Conservation (phyloP, 805 yeast genomes). For the Barnettozyma salicaria region DNA sequence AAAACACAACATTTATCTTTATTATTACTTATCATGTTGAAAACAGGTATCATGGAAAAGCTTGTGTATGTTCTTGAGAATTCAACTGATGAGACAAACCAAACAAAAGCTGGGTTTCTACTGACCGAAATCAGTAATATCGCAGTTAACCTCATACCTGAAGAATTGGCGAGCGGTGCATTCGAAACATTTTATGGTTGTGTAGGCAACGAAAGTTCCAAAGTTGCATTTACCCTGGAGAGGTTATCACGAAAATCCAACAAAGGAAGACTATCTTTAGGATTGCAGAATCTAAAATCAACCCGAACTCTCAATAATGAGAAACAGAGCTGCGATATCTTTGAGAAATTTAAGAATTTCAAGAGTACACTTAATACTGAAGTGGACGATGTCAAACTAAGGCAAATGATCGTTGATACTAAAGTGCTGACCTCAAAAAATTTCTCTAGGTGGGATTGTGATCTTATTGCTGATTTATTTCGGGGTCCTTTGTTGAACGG, state of each 20-base stretch:
- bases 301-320: slow-evolving; percentile 1
- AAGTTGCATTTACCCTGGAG: slow-evolving; percentile 44
- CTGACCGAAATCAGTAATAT: slow-evolving; percentile 56
- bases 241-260: slow-evolving; percentile 35
- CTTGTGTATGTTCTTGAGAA: slow-evolving; percentile 39
- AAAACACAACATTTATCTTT: slow-evolving; percentile 64
- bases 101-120: slow-evolving; percentile 56
- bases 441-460: slow-evolving; percentile 86
- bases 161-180: slow-evolving; percentile 29
- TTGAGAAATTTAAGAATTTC: slow-evolving; percentile 18
- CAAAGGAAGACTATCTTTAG: slow-evolving; percentile 33
- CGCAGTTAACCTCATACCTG: slow-evolving; percentile 50
- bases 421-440: slow-evolving; percentile 74
- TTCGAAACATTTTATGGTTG: slow-evolving; percentile 3
- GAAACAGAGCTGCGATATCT: slow-evolving; percentile 13
- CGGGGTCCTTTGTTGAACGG: slow-evolving; percentile 79
- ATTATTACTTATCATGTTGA: slow-evolving; percentile 47
- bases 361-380: slow-evolving; percentile 9
- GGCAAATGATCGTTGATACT: slow-evolving; percentile 58
- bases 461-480: slow-evolving; percentile 58
- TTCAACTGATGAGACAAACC: slow-evolving; percentile 38
- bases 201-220: slow-evolving; percentile 7
- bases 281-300: slow-evolving; percentile 26
- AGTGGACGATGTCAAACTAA: slow-evolving; percentile 60
- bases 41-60: slow-evolving; percentile 46